A percentile compares a stretch with the other conserved stretches of the same genome.
phyloP scores from a whole-genome alignment of 805 yeast genomes.

The Kazachstania kunashirensis region DNA sequence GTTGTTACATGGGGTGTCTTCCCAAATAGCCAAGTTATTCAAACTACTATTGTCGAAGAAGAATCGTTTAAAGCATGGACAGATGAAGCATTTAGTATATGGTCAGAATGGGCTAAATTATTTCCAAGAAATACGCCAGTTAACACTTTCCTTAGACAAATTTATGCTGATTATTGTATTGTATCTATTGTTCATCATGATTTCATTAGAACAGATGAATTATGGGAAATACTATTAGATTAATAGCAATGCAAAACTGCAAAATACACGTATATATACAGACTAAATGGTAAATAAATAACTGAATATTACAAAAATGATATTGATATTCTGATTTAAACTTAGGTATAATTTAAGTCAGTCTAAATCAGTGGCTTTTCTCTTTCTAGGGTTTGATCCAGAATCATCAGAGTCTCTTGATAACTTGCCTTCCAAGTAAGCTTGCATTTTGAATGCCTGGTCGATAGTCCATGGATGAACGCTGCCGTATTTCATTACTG shows the following conservation, averaged over 20 bases:
- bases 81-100: conserved; percentile 86
- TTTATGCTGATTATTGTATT: conserved; percentile 56
- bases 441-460: conserved; percentile 25
- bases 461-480: conserved; percentile 33
- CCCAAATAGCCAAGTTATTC: conserved; percentile 80
- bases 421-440: conserved; percentile 24
- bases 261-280: no score
- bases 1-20: conserved; percentile 98
- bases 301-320: no score
- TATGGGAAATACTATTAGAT: conserved; percentile 56
- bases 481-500: conserved; percentile 33
- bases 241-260: neutral
- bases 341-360: no score
- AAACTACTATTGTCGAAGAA: conserved; percentile 84
- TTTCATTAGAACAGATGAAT: conserved; percentile 56
- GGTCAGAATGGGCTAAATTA: conserved; percentile 86
- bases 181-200: conserved; percentile 88
- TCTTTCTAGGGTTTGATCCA: conserved; percentile 8
- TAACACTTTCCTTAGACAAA: conserved; percentile 49
- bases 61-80: conserved; percentile 94
- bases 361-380: conserved; percentile 8
- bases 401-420: conserved; percentile 8
- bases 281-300: no score
- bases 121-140: conserved; percentile 47
- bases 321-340: no score